Conservation (phyloP, 2,329 filamentous ascomycete species). For the Trichoderma afroharzianum region DNA sequence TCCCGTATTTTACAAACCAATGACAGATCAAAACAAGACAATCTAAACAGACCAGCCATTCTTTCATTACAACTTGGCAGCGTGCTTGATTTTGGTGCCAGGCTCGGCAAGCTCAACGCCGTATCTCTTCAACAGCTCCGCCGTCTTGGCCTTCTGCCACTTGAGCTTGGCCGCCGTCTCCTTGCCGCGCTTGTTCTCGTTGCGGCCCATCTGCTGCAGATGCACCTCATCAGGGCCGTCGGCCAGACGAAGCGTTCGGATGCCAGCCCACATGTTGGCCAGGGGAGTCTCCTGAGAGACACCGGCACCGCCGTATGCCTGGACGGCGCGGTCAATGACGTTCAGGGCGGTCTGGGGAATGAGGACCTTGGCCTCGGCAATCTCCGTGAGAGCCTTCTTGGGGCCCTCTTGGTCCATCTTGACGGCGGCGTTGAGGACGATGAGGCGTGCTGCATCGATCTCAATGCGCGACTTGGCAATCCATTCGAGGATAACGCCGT, state of each 20-base stretch:
- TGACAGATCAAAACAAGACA: background rate
- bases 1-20: background rate
- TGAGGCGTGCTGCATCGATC: slow-evolving; percentile 84
- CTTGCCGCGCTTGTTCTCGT: slow-evolving; percentile 69
- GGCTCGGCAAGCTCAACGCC: slow-evolving; percentile 44
- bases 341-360: slow-evolving; percentile 77
- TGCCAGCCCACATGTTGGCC: slow-evolving; percentile 75
- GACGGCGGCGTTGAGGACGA: slow-evolving; percentile 91
- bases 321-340: slow-evolving; percentile 91
- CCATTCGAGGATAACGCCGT: slow-evolving; percentile 94
- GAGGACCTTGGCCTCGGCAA: slow-evolving; percentile 91
- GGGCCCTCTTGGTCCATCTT: slow-evolving; percentile 88
- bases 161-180: slow-evolving; percentile 60
- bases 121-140: slow-evolving; percentile 62
- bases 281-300: slow-evolving; percentile 93
- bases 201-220: slow-evolving; percentile 72
- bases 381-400: slow-evolving; percentile 87
- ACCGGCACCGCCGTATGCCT: slow-evolving; percentile 86
- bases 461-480: slow-evolving; percentile 89
- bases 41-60: background rate
- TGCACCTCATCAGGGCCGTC: slow-evolving; percentile 98
- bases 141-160: slow-evolving; percentile 61
- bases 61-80: slow-evolving; percentile 43
- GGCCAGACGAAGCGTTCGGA: slow-evolving; percentile 78
- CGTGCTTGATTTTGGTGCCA: slow-evolving; percentile 48